These are phyloP conservation scores for Ananas comosus DNA, from an alignment of 176 grass and related monocot species.

Conservation along the genomic window DNA sequence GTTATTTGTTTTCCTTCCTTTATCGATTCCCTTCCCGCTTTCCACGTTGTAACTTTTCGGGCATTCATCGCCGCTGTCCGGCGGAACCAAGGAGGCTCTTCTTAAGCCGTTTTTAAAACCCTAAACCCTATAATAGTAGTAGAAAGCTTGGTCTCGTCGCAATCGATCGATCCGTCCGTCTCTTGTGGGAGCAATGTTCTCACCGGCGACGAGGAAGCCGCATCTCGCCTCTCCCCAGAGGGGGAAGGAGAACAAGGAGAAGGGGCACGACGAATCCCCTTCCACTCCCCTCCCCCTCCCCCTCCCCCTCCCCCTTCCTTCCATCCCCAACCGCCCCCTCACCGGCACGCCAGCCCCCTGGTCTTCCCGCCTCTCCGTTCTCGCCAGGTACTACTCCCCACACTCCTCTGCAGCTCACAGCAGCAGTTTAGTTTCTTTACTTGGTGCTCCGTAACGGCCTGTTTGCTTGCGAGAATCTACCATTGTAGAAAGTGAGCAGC, in stretches of 20 bases:
- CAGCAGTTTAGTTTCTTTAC: constrained; percentile 10
- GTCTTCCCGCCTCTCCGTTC: constrained; percentile 57
- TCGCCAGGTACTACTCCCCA: constrained; percentile 43
- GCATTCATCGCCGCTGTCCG: too few species aligned
- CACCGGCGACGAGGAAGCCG: constrained; percentile 64
- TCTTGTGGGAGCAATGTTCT: constrained; percentile 45
- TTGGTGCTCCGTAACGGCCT: background rate
- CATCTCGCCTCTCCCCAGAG: constrained; percentile 30
- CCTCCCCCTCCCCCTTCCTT: constrained; percentile 17
- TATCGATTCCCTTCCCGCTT: too few species aligned
- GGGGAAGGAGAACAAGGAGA: constrained; percentile 3
- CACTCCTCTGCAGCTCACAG: background rate
- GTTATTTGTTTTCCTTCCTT: too few species aligned
- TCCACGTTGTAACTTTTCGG: too few species aligned
- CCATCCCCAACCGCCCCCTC: constrained; percentile 36
- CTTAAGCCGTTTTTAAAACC: too few species aligned
- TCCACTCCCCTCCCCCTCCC: constrained; percentile 16
- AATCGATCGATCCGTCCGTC: too few species aligned
- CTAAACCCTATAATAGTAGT: too few species aligned
- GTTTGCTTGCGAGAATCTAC: background rate
- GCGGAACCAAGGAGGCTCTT: too few species aligned
- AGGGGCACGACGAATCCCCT: constrained; percentile 15
- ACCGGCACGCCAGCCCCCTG: constrained; percentile 89
- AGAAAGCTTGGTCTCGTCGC: too few species aligned
- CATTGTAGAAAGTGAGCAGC: background rate